phyloP scores from a whole-genome alignment of 441 rosid genomes.

The Adansonia gregorii region DNA sequence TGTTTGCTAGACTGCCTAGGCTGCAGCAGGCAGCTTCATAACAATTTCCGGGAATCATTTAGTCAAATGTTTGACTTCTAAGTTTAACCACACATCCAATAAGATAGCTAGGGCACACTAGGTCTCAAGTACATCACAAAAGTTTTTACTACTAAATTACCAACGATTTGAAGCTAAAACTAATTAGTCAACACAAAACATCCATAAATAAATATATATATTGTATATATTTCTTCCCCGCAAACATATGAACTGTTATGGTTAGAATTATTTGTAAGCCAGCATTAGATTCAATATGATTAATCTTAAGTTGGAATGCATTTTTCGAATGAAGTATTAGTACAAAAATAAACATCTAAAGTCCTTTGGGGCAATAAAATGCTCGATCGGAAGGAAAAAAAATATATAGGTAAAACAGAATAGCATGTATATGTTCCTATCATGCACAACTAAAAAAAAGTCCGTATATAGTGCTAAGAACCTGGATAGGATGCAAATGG shows the following conservation, averaged over 20 bases:
- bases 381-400: neutral
- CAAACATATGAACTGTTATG: neutral
- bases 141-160: neutral
- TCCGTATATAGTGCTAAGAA: conserved; percentile 27
- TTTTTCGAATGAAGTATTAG: neutral
- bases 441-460: neutral
- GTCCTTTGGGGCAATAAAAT: neutral
- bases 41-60: neutral
- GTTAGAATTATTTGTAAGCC: neutral
- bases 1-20: conserved; percentile 5
- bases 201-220: neutral
- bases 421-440: neutral
- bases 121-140: conserved; percentile 12
- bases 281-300: conserved; percentile 10
- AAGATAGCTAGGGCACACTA: neutral
- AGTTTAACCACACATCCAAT: conserved; percentile 4
- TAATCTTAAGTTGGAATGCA: neutral
- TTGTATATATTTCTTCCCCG: neutral
- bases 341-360: conserved; percentile 12
- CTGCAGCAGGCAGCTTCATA: conserved; percentile 18
- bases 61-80: neutral
- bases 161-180: neutral
- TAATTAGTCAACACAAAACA: neutral
- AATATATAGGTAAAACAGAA: neutral
- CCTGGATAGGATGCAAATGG: conserved; percentile 93